Evolutionary conservation across 2,329 filamentous ascomycete genomes (phyloP), one percentile per base, ranked within the genome.

Genomic region (Sarocladiaceae sp.): DNA sequence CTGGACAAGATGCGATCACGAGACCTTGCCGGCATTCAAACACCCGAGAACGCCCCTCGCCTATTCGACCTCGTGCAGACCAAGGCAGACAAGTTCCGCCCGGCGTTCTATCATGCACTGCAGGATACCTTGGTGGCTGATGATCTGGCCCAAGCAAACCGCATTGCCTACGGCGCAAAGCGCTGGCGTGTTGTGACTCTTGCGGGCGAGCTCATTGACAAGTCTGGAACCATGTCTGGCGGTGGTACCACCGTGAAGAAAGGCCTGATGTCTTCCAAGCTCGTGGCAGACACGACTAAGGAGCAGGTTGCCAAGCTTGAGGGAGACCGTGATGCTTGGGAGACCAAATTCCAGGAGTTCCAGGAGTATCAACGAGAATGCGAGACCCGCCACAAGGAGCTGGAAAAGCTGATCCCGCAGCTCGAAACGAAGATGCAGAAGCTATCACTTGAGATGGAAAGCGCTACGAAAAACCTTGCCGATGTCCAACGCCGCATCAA

Each of bases 201-300:
- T 2, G 88, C 90, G 48, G 93, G 93, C 40, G 90, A 96, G 63
- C 76, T 98, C 43, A 97, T 98, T 53, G 93, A 98, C 68, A 94
- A 94, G 61, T 96, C 91, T 1, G 93, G 93, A 73, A 97, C 93
- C 27, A 97, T 98, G 93, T 95, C 88, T 47, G 93, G 93, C 71
- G 93, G 93, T 73, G 93, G 93, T 46, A 91, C 80, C 35, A 86
- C 87, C 13, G 87, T 93, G 46, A 90, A 91, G 55, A 88, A 83
- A 58, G 94, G 94, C 1, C 81, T 89, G 46, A 98, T 98, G 94
- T 97, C 91, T 0, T 95, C 90, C 10, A 97, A 95, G 65, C 81
- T 95, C 35, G 83, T 86, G n/a, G 78, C 87, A 1, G 88, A 95
- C 47, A 85, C 85, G 13, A 85, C 82, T 43, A 90, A 88, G 62